Base-by-base conservation (phyloP, 129 eudicot species). In the Arctium minus region DNA sequence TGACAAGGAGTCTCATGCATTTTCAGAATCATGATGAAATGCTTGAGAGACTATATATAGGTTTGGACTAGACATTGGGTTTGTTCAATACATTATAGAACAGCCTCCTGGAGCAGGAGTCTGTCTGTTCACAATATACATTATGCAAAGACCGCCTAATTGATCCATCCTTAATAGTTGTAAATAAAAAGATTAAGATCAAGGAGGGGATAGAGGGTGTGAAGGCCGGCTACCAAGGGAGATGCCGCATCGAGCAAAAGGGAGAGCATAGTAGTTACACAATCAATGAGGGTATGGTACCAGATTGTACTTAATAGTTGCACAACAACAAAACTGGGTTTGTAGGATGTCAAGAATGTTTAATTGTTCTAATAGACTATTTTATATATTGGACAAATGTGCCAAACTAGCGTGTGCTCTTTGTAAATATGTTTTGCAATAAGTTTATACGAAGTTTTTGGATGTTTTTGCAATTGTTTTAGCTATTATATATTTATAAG, bases 1-100 rank as follows among this genome's bases (percentile, higher is more conserved):
- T n/a, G n/a, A n/a, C n/a, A n/a, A n/a, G n/a, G n/a, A n/a, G n/a
- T n/a, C n/a, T n/a, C n/a, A n/a, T n/a, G n/a, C n/a, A n/a, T n/a
- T n/a, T n/a, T n/a, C n/a, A n/a, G n/a, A n/a, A n/a, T n/a, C n/a
- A n/a, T n/a, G n/a, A n/a, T n/a, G n/a, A n/a, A n/a, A n/a, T n/a
- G n/a, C n/a, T n/a, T n/a, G n/a, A n/a, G n/a, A n/a, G n/a, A n/a
- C n/a, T n/a, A n/a, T n/a, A n/a, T n/a, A n/a, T n/a, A n/a, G n/a
- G n/a, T n/a, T n/a, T n/a, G n/a, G 88, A 11, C 70, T 77, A 22
- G 81, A 87, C 79, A 40, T 48, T 4, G 81, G 74, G 50, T 87
- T 84, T 77, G 90, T 87, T 29, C 86, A 87, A 67, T 87, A 87
- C 72, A 60, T 87, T 33, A 22, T 84, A 33, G 90, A 87, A 77